phyloP scores from a whole-genome alignment of 176 grass and related monocot species.

The Saccharum spontaneum region DNA sequence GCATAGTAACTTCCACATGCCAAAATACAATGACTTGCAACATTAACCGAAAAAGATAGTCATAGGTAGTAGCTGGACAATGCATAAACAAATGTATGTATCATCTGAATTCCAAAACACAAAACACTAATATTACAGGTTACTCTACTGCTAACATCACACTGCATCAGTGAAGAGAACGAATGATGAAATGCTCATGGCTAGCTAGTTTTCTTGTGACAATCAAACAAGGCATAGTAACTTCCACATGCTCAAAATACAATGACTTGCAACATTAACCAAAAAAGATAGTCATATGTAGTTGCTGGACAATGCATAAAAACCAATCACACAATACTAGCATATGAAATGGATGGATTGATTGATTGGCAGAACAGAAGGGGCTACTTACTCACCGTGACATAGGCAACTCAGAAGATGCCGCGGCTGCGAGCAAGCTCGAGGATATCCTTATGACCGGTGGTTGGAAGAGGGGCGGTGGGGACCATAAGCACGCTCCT shows the following conservation, averaged over 20 bases:
- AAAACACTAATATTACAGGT: no score
- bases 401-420: background rate
- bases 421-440: background rate
- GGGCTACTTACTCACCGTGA: background rate
- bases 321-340: background rate
- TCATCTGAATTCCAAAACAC: no score
- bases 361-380: background rate
- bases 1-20: no score
- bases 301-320: background rate
- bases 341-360: background rate
- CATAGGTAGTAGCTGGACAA: no score
- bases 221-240: background rate
- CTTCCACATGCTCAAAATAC: background rate
- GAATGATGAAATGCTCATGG: background rate
- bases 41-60: no score
- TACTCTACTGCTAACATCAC: no score
- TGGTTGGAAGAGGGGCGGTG: background rate
- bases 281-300: background rate
- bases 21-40: no score
- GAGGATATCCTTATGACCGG: background rate
- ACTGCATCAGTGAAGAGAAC: no score
- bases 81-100: no score
- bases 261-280: background rate
- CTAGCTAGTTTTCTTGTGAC: background rate
- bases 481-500: constrained; percentile 18